Percentiles rank a stretch among this genome's conserved stretches.
phyloP scores from a whole-genome alignment of 495 filamentous ascomycete species.

The Penicillium silybi region DNA sequence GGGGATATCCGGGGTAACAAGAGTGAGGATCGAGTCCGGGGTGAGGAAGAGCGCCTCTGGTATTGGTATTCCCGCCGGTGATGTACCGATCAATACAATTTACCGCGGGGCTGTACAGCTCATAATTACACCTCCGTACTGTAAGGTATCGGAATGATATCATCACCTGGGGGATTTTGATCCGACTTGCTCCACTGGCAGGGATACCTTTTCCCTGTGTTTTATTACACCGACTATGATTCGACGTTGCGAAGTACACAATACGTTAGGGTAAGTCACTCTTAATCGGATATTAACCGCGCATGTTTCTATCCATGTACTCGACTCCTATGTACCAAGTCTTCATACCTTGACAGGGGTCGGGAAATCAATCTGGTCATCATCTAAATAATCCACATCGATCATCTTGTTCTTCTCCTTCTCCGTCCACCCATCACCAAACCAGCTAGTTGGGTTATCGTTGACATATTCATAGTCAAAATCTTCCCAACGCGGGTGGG shows the following conservation, averaged over 20 bases:
- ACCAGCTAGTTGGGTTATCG: constrained; percentile 34
- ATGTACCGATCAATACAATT: background rate
- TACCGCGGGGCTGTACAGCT: background rate
- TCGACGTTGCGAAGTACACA: no score
- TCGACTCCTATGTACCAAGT: background rate
- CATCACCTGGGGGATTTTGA: constrained; percentile 1
- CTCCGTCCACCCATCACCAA: constrained; percentile 42
- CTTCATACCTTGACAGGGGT: constrained; percentile 1
- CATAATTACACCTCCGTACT: background rate
- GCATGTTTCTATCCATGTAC: background rate
- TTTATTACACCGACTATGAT: background rate
- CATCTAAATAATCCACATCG: constrained; percentile 37
- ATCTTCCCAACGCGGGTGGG: constrained; percentile 40
- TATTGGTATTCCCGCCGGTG: constrained; percentile 1
- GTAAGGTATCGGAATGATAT: constrained; percentile 16
- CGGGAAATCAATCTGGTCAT: constrained; percentile 39
- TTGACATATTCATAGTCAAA: constrained; percentile 38
- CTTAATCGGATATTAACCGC: no score
- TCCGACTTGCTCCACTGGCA: background rate
- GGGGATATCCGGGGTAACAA: constrained; percentile 24
- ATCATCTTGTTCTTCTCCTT: constrained; percentile 33
- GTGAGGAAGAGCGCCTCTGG: background rate
- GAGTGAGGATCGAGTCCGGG: constrained; percentile 8
- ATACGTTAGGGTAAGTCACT: no score
- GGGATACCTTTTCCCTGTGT: background rate